Conservation (phyloP, 345 rosid species). For the Cardamine occulta region DNA sequence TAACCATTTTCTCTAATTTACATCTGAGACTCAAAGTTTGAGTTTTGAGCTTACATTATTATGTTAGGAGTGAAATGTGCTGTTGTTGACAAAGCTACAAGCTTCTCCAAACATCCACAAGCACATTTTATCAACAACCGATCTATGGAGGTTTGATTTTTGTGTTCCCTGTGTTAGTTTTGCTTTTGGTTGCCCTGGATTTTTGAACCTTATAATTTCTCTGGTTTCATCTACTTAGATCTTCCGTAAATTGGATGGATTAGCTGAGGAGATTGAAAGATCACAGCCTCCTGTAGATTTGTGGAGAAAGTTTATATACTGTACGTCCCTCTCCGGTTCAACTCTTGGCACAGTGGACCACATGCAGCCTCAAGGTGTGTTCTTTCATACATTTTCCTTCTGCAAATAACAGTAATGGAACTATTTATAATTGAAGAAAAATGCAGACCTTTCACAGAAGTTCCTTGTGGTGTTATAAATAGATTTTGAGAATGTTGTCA, state of each 20-base stretch:
- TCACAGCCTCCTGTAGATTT: conserved; percentile 84
- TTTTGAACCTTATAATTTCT: not conserved
- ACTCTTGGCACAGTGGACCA: conserved; percentile 92
- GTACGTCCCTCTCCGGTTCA: conserved; percentile 85
- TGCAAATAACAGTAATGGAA: not conserved
- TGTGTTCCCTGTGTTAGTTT: not conserved
- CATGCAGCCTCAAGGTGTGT: conserved; percentile 91
- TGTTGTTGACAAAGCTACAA: conserved; percentile 72
- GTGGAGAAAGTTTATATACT: conserved; percentile 94
- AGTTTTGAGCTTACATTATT: not conserved
- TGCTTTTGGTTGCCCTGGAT: not conserved
- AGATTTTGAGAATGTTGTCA: conserved; percentile 83
- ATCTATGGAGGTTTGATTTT: conserved; percentile 82
- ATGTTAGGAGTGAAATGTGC: conserved; percentile 72
- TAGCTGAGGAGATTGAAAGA: conserved; percentile 82
- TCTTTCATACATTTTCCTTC: not conserved
- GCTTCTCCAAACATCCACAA: conserved; percentile 80
- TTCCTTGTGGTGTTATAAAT: conserved; percentile 34
- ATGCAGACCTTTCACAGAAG: conserved; percentile 1
- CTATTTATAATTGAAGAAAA: not conserved
- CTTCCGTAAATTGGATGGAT: conserved; percentile 77
- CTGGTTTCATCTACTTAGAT: conserved; percentile 49
- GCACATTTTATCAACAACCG: conserved; percentile 97
- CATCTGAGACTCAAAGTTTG: not conserved
- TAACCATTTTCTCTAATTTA: conserved; percentile 29